phyloP scores from a whole-genome alignment of 768 basidiomycete genomes.

The Kwoniella shandongensis region DNA sequence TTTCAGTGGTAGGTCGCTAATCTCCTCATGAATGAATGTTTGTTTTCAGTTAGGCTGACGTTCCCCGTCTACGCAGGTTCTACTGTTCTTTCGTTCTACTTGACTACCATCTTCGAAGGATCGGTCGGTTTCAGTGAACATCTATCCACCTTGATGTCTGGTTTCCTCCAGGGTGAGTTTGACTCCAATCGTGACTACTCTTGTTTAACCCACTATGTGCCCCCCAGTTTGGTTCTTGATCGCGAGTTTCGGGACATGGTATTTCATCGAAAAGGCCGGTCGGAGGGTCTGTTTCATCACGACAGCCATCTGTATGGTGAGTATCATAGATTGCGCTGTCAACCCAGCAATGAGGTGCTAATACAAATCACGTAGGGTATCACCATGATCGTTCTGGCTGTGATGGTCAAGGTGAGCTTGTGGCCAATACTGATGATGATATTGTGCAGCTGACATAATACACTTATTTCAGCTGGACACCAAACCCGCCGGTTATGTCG shows the following conservation, averaged over 20 bases:
- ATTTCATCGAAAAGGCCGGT: slow-evolving; percentile 5
- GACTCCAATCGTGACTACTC: background rate
- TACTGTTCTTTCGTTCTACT: background rate
- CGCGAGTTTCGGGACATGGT: slow-evolving; percentile 17
- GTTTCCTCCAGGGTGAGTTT: slow-evolving; percentile 11
- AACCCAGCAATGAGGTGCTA: too few species aligned
- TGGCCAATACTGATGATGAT: too few species aligned
- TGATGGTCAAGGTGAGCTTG: slow-evolving; percentile 6
- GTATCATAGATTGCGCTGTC: too few species aligned
- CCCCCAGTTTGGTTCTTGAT: slow-evolving; percentile 7
- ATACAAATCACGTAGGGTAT: too few species aligned
- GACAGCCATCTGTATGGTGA: slow-evolving; percentile 7
- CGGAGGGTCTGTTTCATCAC: slow-evolving; percentile 4
- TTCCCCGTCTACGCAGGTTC: background rate
- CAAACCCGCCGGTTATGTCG: slow-evolving; percentile 1
- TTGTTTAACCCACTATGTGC: background rate
- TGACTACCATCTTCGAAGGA: slow-evolving; percentile 14
- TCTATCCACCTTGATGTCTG: slow-evolving; percentile 6
- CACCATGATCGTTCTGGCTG: slow-evolving; percentile 21
- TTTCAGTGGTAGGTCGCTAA: slow-evolving; percentile 10
- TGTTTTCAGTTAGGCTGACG: background rate
- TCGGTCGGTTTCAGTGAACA: slow-evolving; percentile 6
- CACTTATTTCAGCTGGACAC: slow-evolving; percentile 2
- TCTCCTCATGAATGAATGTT: background rate
- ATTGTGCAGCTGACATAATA: too few species aligned